These are phyloP conservation scores for Cryptococcus sp. DNA, from an alignment of 1,284 basidiomycete genomes.

Conservation along the genomic window DNA sequence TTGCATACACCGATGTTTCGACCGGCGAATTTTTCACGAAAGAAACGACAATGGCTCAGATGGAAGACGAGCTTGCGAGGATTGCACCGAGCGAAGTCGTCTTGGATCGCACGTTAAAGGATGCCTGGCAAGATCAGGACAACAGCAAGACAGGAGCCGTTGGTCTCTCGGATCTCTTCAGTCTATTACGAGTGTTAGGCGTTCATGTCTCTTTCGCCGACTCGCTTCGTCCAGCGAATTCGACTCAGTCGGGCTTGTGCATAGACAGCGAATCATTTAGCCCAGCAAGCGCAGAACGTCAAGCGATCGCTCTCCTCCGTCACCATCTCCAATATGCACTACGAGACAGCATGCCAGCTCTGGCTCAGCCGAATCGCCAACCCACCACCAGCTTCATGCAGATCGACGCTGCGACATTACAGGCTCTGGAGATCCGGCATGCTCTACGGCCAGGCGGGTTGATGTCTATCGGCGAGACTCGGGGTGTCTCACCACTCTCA, in stretches of 20 bases:
- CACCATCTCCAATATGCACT: slow-evolving; percentile 70
- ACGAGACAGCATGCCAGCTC: slow-evolving; percentile 66
- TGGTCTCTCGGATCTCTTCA: slow-evolving; percentile 15
- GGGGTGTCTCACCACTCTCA: slow-evolving; percentile 24
- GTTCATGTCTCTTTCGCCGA: slow-evolving; percentile 47
- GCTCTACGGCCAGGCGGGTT: slow-evolving; percentile 69
- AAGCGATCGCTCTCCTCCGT: slow-evolving; percentile 68
- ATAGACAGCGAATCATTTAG: background rate
- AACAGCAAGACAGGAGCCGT: background rate
- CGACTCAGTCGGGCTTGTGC: background rate
- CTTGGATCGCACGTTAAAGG: slow-evolving; percentile 59
- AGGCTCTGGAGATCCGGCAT: slow-evolving; percentile 83
- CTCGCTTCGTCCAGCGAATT: slow-evolving; percentile 11
- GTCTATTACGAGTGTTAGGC: slow-evolving; percentile 35
- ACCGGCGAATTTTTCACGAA: slow-evolving; percentile 91
- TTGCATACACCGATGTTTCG: slow-evolving; percentile 94
- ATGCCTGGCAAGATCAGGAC: slow-evolving; percentile 22
- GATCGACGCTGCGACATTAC: slow-evolving; percentile 86
- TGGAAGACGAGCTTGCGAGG: slow-evolving; percentile 81
- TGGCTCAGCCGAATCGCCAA: slow-evolving; percentile 64
- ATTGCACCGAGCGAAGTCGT: slow-evolving; percentile 82
- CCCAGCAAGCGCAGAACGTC: slow-evolving; percentile 54
- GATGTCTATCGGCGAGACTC: slow-evolving; percentile 28
- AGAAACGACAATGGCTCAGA: slow-evolving; percentile 57
- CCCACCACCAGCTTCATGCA: slow-evolving; percentile 68